Evolutionary conservation across 2,329 filamentous ascomycete species (phyloP), one percentile per base, ranked within the genome.

Genomic region (Verticillium isaacii): DNA sequence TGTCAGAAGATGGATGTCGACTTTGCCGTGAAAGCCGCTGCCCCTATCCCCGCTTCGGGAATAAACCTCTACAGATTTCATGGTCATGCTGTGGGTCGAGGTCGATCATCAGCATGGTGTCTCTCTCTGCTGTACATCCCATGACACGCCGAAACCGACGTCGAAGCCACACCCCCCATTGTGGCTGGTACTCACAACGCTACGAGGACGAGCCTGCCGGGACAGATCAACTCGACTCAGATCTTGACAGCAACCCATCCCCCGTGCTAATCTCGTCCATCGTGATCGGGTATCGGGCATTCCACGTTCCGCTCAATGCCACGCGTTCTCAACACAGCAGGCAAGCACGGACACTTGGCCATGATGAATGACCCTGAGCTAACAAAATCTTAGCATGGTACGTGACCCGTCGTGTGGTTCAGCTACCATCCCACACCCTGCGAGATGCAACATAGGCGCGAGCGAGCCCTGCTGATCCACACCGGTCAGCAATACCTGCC

Each of bases 401-500:
- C 23, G 45, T 19, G 29, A 29, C 29, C 29, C 29, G 29, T 29
- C 29, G 29, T 29, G 6, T 1, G 29, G 29, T 29, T 4, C 29
- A 29, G 29, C 29, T 6, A 29, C 29, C 29, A 29, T 29, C 4
- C 4, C 29, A 29, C 29, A 29, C 29, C 29, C 29, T 29, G 29
- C 29, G 19, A 23, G 11, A 25, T 52, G 45, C 11, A n/a, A 12
- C 17, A 29, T 19, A 3, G 17, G 7, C 19, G 23, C 17, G 45
- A 50, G 45, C 45, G 45, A 50, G 45, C 45, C 45, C 23, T 50
- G 45, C 45, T 52, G 19, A 52, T 52, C 19, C 45, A 8, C 19
- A n/a, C 23, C 29, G 45, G n/a, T 8, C 37, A 77, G 74, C 65
- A 74, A 77, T 55, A 76, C 73, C 2, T 77, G 74, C 59, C 73